Base-by-base conservation (phyloP, 2,329 filamentous ascomycete species). In the Incumbomyces delicatus region DNA sequence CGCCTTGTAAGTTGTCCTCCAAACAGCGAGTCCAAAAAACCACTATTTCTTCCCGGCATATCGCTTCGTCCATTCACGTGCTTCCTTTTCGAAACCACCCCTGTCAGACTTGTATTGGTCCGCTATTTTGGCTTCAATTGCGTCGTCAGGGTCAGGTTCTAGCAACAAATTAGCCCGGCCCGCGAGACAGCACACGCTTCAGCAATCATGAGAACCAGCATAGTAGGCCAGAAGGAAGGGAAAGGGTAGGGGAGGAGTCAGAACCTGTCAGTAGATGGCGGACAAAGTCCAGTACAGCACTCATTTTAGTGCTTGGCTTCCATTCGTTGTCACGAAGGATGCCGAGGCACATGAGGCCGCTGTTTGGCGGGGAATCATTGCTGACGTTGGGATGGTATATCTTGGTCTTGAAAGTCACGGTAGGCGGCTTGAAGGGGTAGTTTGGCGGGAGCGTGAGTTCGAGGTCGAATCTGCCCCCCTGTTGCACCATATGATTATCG, bases 311-410 rank as follows among this genome's bases (percentile, higher is more conserved):
- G 51, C 82, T 82, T 14, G 89, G 89, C 74, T 95, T 95, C 89
- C 89, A 95, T 67, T 87, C 82, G 59, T 94, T 87, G 27, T 83
- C 66, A 63, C 89, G 87, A 57, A 95, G 78, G 66, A 89, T 77
- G 50, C 79, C 81, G 37, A 95, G 74, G 68, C 89, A 95, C 78
- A 95, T 86, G 67, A 76, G 83, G 52, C 89, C 89, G 56, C 80
- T 78, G 61, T 78, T 57, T 11, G 57, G 53, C 5, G 57, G 57
- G 12, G 49, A 47, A 44, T 57, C 52, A 30, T 57, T 57, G 36
- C 50, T 52, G 50, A 95, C 78, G 69, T 95, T 95, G 37, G 89
- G 88, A 71, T 95, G 89, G 76, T 94, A 95, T 73, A 95, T 85
- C 68, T 89, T 90, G 43, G 88, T 95, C 55, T 73, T 70, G 75